Evolutionary conservation across 2,329 filamentous ascomycete genomes (phyloP), one percentile per base, ranked within the genome.

Genomic region (Neopestalotiopsis clavispora): DNA sequence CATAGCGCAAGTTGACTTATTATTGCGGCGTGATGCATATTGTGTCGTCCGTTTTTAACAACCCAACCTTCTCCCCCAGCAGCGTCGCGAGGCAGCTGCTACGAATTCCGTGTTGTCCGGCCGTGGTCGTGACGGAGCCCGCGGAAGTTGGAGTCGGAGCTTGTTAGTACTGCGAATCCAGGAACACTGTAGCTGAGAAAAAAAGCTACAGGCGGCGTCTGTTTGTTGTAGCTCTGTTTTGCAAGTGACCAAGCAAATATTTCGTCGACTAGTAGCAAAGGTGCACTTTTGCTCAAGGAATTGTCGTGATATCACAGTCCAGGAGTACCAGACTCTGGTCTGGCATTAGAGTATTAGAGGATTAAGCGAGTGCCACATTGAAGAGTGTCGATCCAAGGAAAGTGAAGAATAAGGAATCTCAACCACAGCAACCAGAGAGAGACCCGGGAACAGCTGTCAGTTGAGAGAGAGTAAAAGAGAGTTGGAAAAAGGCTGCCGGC

Each of bases 1-100:
- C 83, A 87, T 75, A 88, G 75, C 72, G 84, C 81, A 75, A 89
- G 75, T 74, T 84, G 83, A 69, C 84, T 74, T 58, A 87, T 72
- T 69, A 82, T 61, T 13, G 71, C 72, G 68, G 64, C 67, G 63
- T 66, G 70, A 75, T 75, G 72, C 77, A 79, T 79, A 68, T 74
- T 78, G 73, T 30, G 63, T 32, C 61, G 17, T 49, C 42, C 66
- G 60, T 68, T 52, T 62, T 28, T 4, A 28, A 32, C 42, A 56
- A 57, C 57, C 23, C 68, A 58, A 65, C 66, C 66, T 69, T 69
- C 70, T 66, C 68, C 71, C 69, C 69, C 67, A 52, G 63, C 30
- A 49, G 38, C 60, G 45, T 28, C 5, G 4, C 10, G 30, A 66
- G 28, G 45, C 45, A 52, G 45, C 28, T 34, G 32, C 64, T 30